These are phyloP conservation scores for Boletus pseudo-olivaceus DNA, from an alignment of 768 basidiomycete genomes.

Conservation along the genomic window DNA sequence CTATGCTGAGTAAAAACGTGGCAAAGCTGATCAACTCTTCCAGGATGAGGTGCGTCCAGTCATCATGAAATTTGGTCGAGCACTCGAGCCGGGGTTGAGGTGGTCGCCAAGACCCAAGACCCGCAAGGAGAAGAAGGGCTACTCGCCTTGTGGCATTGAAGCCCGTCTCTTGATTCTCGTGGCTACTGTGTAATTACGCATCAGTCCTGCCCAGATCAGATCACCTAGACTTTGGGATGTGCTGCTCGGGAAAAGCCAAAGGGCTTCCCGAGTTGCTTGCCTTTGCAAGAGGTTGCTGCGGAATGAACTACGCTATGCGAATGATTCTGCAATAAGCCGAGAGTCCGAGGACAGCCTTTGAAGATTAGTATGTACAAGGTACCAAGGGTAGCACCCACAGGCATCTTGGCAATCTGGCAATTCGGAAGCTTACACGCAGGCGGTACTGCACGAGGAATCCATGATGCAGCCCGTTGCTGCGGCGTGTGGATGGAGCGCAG, in stretches of 20 bases:
- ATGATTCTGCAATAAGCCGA: neutral
- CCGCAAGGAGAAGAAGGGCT: neutral
- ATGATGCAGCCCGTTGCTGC: neutral
- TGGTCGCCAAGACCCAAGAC: slow-evolving; percentile 1
- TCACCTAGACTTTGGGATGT: neutral
- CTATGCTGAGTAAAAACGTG: neutral
- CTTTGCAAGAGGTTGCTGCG: neutral
- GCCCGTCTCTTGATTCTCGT: slow-evolving; percentile 3
- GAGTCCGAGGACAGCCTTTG: neutral
- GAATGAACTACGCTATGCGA: neutral
- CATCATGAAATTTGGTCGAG: neutral
- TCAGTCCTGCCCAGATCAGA: neutral
- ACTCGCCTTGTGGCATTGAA: neutral
- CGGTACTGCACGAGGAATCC: slow-evolving; percentile 4
- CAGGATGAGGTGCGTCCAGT: neutral
- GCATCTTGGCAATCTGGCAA: neutral
- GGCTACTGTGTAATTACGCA: neutral
- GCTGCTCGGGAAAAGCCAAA: neutral
- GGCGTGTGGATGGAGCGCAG: neutral
- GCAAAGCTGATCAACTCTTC: neutral
- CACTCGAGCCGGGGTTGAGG: neutral
- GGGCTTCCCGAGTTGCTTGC: neutral
- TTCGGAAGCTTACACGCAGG: neutral
- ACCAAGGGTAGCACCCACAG: neutral
- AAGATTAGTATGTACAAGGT: neutral